Evolutionary conservation across 1,139 yeast species (phyloP).

Genomic region (Debaryomyces subglobosus): DNA sequence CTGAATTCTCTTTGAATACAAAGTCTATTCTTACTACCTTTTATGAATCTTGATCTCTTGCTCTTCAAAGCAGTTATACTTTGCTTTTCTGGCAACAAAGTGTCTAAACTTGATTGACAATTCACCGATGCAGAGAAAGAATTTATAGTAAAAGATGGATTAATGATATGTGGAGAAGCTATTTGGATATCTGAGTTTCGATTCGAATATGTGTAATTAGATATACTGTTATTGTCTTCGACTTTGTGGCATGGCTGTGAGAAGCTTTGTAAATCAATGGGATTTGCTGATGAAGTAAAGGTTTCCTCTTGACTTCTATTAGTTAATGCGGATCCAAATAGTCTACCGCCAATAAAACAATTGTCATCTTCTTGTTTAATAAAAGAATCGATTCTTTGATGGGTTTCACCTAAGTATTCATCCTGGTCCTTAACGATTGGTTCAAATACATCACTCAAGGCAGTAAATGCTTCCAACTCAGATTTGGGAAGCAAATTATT

Average conservation of each 20-base stretch:
- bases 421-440: not conserved
- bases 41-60: conserved; percentile 3
- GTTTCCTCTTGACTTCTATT: not conserved
- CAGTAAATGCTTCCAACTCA: not conserved
- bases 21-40: conserved; percentile 14
- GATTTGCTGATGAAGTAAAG: not conserved
- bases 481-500: not conserved
- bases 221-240: not conserved
- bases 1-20: conserved; percentile 10
- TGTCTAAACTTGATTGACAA: not conserved
- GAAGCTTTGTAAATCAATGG: not conserved
- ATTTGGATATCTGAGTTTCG: not conserved
- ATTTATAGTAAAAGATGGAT: not conserved
- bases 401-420: not conserved
- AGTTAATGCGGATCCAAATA: not conserved
- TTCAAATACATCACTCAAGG: not conserved
- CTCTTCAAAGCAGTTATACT: not conserved
- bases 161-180: not conserved
- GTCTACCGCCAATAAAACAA: not conserved
- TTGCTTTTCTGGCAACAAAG: not conserved
- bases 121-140: not conserved
- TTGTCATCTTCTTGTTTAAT: not conserved
- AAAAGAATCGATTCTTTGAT: not conserved
- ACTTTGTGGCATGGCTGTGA: not conserved
- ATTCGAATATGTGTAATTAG: conserved; percentile 1